Conservation (phyloP, 2,329 filamentous ascomycete species). For the Fusarium sp. region DNA sequence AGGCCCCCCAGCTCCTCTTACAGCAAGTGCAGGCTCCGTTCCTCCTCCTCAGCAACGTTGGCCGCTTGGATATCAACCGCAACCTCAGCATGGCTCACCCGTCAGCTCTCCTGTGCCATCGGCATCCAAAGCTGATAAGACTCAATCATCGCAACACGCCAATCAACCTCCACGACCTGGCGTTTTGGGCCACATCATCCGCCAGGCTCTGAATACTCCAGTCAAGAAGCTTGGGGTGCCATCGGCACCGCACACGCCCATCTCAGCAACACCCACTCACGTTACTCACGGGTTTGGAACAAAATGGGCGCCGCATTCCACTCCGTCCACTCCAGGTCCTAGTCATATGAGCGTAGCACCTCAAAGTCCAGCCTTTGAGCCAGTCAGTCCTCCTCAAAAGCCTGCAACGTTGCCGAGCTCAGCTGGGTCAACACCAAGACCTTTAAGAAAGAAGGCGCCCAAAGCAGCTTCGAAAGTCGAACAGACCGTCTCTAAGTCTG, state of each 20-base stretch:
- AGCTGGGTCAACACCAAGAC: slow-evolving; percentile 42
- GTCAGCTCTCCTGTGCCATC: slow-evolving; percentile 38
- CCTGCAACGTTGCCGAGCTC: slow-evolving; percentile 50
- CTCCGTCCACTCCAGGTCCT: slow-evolving; percentile 65
- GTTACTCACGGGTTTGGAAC: slow-evolving; percentile 58
- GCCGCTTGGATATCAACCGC: slow-evolving; percentile 44
- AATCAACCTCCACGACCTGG: slow-evolving; percentile 49
- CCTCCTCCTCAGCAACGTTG: slow-evolving; percentile 48
- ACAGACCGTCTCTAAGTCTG: slow-evolving; percentile 32
- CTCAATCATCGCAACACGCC: slow-evolving; percentile 42
- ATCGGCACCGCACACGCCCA: slow-evolving; percentile 50
- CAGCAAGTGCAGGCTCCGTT: slow-evolving; percentile 30
- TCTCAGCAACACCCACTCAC: slow-evolving; percentile 42
- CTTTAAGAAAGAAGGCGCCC: slow-evolving; percentile 47
- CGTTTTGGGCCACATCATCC: slow-evolving; percentile 54
- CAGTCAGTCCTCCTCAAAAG: slow-evolving; percentile 63
- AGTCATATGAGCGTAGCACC: slow-evolving; percentile 49
- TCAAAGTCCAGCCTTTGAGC: slow-evolving; percentile 65
- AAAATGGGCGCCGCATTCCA: slow-evolving; percentile 66
- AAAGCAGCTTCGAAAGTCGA: slow-evolving; percentile 44
- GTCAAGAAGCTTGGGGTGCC: slow-evolving; percentile 46
- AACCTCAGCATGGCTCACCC: slow-evolving; percentile 43
- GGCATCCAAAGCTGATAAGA: slow-evolving; percentile 41
- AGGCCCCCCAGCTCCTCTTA: slow-evolving; percentile 44
- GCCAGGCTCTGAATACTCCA: slow-evolving; percentile 50